phyloP scores from a whole-genome alignment of 306 rosid species.

The Lupinus albus region DNA sequence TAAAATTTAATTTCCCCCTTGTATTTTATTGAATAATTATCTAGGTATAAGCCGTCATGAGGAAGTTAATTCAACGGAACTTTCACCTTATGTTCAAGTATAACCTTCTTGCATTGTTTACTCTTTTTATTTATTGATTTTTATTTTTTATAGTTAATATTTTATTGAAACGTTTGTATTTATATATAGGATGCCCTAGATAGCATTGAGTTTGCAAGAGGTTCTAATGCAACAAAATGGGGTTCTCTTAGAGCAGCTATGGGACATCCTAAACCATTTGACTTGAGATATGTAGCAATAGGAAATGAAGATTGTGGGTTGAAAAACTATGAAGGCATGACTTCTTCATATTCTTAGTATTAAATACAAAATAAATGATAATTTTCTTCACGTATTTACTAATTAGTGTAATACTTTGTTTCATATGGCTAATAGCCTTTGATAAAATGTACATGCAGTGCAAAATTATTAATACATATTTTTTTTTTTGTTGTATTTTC shows the following conservation, averaged over 20 bases:
- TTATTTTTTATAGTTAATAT: too few species aligned
- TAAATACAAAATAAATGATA: background rate
- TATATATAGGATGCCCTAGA: slow-evolving; percentile 64
- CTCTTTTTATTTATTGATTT: background rate
- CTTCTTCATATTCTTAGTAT: too few species aligned
- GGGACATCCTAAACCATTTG: too few species aligned
- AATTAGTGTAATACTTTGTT: background rate
- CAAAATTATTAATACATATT: too few species aligned
- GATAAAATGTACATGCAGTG: too few species aligned
- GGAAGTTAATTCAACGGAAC: slow-evolving; percentile 54
- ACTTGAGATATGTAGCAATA: slow-evolving; percentile 60
- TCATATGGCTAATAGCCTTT: background rate
- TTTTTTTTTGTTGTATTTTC: background rate
- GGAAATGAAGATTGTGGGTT: slow-evolving; percentile 74
- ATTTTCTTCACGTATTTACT: background rate
- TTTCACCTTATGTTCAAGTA: slow-evolving; percentile 70
- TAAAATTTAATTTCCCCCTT: background rate
- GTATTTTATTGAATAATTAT: background rate
- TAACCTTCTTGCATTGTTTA: background rate
- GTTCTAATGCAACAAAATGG: slow-evolving; percentile 56
- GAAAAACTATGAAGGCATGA: slow-evolving; percentile 57
- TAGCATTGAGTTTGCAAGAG: slow-evolving; percentile 70
- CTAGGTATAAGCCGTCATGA: slow-evolving; percentile 68
- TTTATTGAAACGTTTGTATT: too few species aligned
- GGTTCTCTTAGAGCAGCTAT: slow-evolving; percentile 61